These are phyloP conservation scores for Irpex lacteus DNA, from an alignment of 1,284 basidiomycete genomes.

Conservation along the genomic window DNA sequence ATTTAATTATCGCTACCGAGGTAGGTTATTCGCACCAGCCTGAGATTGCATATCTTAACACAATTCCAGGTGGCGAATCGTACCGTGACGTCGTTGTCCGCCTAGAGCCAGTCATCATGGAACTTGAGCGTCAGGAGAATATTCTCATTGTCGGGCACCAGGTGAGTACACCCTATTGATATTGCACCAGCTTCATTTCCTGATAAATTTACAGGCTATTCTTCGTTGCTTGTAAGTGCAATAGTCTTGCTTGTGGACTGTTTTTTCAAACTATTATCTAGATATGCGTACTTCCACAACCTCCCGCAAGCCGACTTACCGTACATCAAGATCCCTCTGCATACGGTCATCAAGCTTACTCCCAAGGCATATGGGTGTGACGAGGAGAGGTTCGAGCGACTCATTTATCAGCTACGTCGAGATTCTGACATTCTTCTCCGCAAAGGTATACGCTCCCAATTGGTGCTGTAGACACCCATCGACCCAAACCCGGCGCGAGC, in stretches of 20 bases:
- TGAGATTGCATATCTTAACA: neutral
- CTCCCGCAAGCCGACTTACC: constrained; percentile 92
- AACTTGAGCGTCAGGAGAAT: constrained; percentile 96
- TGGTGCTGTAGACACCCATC: constrained; percentile 89
- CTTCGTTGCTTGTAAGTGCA: constrained; percentile 76
- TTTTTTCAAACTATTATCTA: constrained; percentile 23
- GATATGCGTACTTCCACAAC: constrained; percentile 95
- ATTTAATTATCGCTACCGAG: constrained; percentile 97
- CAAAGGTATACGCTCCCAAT: constrained; percentile 82
- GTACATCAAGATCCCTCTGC: constrained; percentile 95
- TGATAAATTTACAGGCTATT: constrained; percentile 59
- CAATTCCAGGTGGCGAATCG: constrained; percentile 73
- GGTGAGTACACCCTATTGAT: constrained; percentile 36
- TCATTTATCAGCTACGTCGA: neutral
- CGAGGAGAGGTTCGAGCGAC: constrained; percentile 74
- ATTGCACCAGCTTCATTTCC: constrained; percentile 9
- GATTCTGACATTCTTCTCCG: neutral
- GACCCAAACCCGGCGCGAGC: constrained; percentile 72
- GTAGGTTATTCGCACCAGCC: constrained; percentile 34
- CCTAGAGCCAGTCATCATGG: constrained; percentile 98
- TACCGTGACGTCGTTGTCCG: constrained; percentile 96
- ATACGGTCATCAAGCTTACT: constrained; percentile 97
- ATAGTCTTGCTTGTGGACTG: neutral
- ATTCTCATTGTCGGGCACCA: constrained; percentile 97
- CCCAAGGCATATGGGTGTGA: constrained; percentile 99